Base-by-base conservation (phyloP, 2,329 filamentous ascomycete genomes). In the Penicillium expansum region DNA sequence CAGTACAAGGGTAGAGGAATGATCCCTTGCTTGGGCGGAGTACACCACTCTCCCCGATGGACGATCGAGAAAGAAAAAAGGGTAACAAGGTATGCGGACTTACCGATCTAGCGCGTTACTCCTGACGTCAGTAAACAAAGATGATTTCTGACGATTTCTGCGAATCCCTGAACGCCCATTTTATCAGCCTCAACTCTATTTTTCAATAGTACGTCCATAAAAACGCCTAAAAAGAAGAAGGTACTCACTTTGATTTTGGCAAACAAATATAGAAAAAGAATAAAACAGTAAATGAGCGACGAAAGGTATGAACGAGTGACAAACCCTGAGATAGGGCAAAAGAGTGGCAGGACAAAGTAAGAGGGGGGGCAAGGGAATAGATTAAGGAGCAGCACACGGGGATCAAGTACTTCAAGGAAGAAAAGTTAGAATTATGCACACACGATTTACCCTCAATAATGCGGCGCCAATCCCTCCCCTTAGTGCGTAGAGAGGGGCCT, bases 51-150 rank as follows among this genome's bases (percentile, higher is more conserved):
- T 41, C 55, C 56, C 54, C 38, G 33, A 55, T 50, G 52, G 52
- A 39, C 30, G 50, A 38, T 20, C n/a, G 53, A 39, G 52, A 49
- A 49, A 56, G 2, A 30, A 6, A 27, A 52, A 7, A 24, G 3
- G 41, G 14, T 13, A 48, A 42, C n/a, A 14, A 51, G 55, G 58
- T 44, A 63, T 65, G 61, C 39, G 44, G 44, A 50, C 64, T 60
- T 62, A 65, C 64, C 47, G 41, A 50, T 54, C 49, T 27, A 55
- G 27, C 48, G 58, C 56, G 64, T 61, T 62, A 59, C 48, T 61
- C 54, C 50, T 60, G 57, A 63, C 55, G 61, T 65, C 54, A 60
- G 56, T 49, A 65, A 64, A 64, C 29, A 66, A 61, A 59, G 45
- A 48, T 20, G 49, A 27, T 27, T 38, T 42, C 22, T 5, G 20